Evolutionary conservation across 2,329 filamentous ascomycete species (phyloP), one percentile per base, ranked within the genome.

Genomic region (Colletotrichum sp.): DNA sequence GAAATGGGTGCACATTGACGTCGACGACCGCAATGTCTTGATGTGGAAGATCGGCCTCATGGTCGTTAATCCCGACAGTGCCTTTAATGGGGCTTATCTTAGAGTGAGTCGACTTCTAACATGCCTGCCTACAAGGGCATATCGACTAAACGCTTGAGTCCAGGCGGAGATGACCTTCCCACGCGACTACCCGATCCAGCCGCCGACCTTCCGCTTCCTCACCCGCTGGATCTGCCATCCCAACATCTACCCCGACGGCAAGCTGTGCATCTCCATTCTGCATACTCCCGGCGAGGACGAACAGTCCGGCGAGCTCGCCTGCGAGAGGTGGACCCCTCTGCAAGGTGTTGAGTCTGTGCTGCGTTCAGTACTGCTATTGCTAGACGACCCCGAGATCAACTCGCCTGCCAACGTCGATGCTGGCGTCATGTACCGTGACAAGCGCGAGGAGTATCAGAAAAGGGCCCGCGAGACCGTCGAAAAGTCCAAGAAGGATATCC

Each of bases 371-470:
- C 91, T 99, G 9, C 94, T 97, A 7, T 92, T 99, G 4, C 92
- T 99, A 71, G 97, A 99, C 83, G 95, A 98, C 80, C 95, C 96
- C 16, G 96, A 99, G 85, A 95, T 98, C 81, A 95, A 93, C 80
- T 98, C 96, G 0, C 95, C 97, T 0, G 97, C 96, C 78, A 99
- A 99, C 83, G 96, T 99, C 71, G 96, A 99, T 80, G 96, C 97
- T 3, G 92, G 95, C 73, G 94, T 98, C 28, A 91, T 96, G 88
- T 93, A 98, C 81, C 93, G 96, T 76, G 95, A 96, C 79, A 86
- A 93, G 36, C 92, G 92, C 0, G 87, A 88, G 2, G 84, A 88
- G 36, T 99, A 98, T 88, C 92, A 95, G 81, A 85, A 87, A 59
- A 90, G 89, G 80, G 95, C 96, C 3, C 89, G 86, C 77, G 90